These are phyloP conservation scores for Neonectria sp. DNA, from an alignment of 2,329 filamentous ascomycete genomes.

Conservation along the genomic window DNA sequence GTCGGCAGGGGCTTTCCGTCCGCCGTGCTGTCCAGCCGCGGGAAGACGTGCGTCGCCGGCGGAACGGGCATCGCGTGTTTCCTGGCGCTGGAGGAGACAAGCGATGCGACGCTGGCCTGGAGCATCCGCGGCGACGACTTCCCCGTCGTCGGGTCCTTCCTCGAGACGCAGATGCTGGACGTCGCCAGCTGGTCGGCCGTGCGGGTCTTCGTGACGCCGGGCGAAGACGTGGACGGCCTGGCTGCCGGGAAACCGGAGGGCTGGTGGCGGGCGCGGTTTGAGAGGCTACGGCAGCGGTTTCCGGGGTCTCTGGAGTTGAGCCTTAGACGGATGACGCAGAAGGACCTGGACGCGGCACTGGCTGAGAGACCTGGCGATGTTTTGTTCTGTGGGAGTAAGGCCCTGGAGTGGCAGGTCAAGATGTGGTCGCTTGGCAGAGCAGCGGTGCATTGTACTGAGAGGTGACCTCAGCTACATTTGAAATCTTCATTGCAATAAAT, in stretches of 20 bases:
- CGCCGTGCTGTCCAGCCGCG: not conserved
- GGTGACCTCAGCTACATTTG: not conserved
- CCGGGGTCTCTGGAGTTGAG: conserved; percentile 12
- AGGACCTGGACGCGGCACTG: conserved; percentile 1
- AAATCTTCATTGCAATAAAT: not conserved
- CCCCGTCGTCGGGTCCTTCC: conserved; percentile 29
- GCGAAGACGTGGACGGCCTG: conserved; percentile 25
- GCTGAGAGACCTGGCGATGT: not conserved
- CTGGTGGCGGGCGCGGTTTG: conserved; percentile 31
- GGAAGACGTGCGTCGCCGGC: conserved; percentile 29
- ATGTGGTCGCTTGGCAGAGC: conserved; percentile 37
- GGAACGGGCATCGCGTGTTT: conserved; percentile 38
- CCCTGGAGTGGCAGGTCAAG: conserved; percentile 44
- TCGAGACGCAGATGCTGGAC: conserved; percentile 25
- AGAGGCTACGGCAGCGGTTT: not conserved
- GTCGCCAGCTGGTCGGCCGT: conserved; percentile 19
- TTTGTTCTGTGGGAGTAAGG: conserved; percentile 45
- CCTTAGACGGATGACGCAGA: conserved; percentile 26
- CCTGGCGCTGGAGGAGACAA: conserved; percentile 15
- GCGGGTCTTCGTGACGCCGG: conserved; percentile 37
- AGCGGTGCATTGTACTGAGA: conserved; percentile 12
- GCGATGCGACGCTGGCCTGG: conserved; percentile 7
- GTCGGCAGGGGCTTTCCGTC: conserved; percentile 34
- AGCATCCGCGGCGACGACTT: conserved; percentile 39
- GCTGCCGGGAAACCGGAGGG: conserved; percentile 22